Evolutionary conservation across 768 basidiomycete species (phyloP), one percentile per base, ranked within the genome.

Genomic region (Filobasidium floriforme): DNA sequence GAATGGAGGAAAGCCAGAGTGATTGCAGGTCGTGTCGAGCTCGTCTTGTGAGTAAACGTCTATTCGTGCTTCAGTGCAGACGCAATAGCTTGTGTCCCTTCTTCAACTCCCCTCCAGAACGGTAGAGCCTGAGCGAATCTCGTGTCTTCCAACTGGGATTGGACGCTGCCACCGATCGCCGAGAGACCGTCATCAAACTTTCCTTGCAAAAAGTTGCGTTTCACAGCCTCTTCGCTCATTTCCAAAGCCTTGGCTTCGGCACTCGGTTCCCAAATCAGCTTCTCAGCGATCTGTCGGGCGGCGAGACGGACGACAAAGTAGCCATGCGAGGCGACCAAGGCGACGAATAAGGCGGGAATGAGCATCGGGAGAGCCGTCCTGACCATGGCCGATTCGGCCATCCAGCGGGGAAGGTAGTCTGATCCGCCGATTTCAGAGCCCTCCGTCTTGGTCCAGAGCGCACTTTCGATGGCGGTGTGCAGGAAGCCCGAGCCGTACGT

Each of bases 321-420:
- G n/a, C 83, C 88, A 76, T 98, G 94, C 54, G 87, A 89, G n/a
- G 91, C 87, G 4, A 85, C 83, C 46, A 97, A 83, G 1, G 91
- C 89, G 49, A 94, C 80, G 22, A 90, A 77, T 10, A 86, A 77
- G 1, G 89, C 86, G 40, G 85, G 85, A 65, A 86, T 68, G 9
- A 90, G 78, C 19, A 70, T 73, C 1, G 74, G 70, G 32, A 65
- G 61, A 59, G 73, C 69, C 14, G 69, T 55, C 24, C 54, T 52
- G 60, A 72, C 37, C 19, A 70, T 46, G 12, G 60, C 44, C 1
- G 59, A 40, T 28, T 37, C 24, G 55, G 66, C 61, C 26, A 57
- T 68, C 37, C 62, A 51, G 1, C 62, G 37, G 7, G 67, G 59
- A 18, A 67, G 62, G 41, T 62, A 55, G 4, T 66, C 41, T 26